Conservation (phyloP, 176 grass and related monocot genomes). For the Miscanthus lutarioriparius region DNA sequence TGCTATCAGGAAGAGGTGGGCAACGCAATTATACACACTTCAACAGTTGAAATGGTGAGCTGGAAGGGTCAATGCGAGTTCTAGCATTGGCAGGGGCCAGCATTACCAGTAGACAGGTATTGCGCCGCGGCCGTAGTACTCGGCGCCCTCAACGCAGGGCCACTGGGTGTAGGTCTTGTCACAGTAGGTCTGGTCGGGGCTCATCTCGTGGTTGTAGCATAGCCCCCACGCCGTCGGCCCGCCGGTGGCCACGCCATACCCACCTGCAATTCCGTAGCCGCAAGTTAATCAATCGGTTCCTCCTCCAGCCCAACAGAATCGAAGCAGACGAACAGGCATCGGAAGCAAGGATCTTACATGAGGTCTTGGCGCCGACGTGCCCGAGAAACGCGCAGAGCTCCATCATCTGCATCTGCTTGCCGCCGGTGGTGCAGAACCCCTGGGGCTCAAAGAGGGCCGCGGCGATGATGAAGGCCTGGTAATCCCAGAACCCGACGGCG, state of each 20-base stretch:
- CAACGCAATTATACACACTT: no score
- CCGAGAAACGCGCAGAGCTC: constrained; percentile 92
- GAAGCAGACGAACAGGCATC: background rate
- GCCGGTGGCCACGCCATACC: constrained; percentile 71
- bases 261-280: constrained; percentile 35
- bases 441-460: constrained; percentile 65
- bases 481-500: constrained; percentile 92
- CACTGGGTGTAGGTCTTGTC: constrained; percentile 51
- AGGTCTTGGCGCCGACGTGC: constrained; percentile 80
- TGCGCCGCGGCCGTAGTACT: constrained; percentile 90
- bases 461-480: constrained; percentile 89
- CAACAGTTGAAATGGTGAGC: background rate
- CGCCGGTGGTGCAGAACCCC: constrained; percentile 93
- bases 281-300: background rate
- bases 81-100: background rate
- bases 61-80: background rate
- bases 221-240: constrained; percentile 81
- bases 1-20: no score
- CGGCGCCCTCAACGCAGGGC: constrained; percentile 66
- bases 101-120: constrained; percentile 78
- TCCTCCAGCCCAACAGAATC: background rate
- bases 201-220: constrained; percentile 86
- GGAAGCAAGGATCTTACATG: constrained; percentile 37
- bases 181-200: constrained; percentile 69
- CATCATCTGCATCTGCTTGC: constrained; percentile 82